Conservation (phyloP, 371 early-diverging fungal species). For the Mucor velutinosus region DNA sequence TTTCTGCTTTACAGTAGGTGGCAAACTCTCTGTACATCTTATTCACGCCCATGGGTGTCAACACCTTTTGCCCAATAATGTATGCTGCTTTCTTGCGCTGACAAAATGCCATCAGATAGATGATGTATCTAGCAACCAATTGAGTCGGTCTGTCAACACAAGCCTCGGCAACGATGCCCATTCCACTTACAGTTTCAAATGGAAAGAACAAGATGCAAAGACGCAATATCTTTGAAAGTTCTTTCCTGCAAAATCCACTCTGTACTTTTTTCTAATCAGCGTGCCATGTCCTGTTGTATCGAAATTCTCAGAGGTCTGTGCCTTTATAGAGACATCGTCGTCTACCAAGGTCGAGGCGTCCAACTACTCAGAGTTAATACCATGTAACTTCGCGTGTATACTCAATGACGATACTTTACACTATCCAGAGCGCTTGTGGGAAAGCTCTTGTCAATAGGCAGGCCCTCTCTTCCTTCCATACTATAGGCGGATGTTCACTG, state of each 20-base stretch:
- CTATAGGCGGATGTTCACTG: neutral
- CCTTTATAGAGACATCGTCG: neutral
- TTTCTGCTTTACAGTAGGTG: slow-evolving; percentile 55
- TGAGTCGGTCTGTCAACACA: neutral
- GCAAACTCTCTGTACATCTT: slow-evolving; percentile 65
- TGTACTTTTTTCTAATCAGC: slow-evolving; percentile 31
- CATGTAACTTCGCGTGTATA: neutral
- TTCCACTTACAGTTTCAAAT: slow-evolving; percentile 39
- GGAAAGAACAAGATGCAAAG: slow-evolving; percentile 34
- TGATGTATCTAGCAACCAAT: slow-evolving; percentile 17
- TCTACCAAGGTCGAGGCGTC: neutral
- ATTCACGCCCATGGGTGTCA: slow-evolving; percentile 58
- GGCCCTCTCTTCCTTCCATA: slow-evolving; percentile 26
- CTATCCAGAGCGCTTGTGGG: slow-evolving; percentile 27
- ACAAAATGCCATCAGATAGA: slow-evolving; percentile 31
- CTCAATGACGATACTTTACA: slow-evolving; percentile 5
- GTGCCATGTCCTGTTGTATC: slow-evolving; percentile 14
- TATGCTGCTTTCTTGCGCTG: slow-evolving; percentile 50
- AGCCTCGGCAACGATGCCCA: neutral
- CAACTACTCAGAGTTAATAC: neutral
- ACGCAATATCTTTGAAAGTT: slow-evolving; percentile 48
- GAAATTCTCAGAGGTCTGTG: neutral
- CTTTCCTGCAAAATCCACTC: slow-evolving; percentile 46
- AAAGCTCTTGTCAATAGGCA: slow-evolving; percentile 37
- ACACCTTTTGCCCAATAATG: slow-evolving; percentile 50